Conservation (phyloP, 176 grass and related monocot species). For the Cenchrus fungigraminus region DNA sequence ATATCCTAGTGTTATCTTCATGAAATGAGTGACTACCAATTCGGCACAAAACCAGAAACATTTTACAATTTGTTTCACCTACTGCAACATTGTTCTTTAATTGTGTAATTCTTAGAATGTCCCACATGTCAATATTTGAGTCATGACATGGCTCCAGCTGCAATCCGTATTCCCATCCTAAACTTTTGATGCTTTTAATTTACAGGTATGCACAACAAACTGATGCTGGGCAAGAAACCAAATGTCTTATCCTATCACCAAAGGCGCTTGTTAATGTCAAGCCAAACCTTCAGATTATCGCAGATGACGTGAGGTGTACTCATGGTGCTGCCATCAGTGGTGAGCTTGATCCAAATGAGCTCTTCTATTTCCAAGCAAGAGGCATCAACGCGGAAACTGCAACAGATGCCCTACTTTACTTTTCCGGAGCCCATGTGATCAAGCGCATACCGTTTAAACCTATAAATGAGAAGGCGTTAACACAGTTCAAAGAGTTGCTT, state of each 20-base stretch:
- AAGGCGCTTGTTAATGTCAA: conserved; percentile 87
- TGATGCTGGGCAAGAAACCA: conserved; percentile 87
- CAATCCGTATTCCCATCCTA: not conserved
- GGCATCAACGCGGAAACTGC: conserved; percentile 73
- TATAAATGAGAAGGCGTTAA: conserved; percentile 52
- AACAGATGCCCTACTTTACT: conserved; percentile 77
- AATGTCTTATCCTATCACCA: conserved; percentile 81
- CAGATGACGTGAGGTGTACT: conserved; percentile 93
- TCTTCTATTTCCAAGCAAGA: conserved; percentile 87
- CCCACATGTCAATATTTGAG: not conserved
- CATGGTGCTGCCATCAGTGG: conserved; percentile 97
- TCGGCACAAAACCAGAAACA: not conserved
- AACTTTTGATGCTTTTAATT: conserved; percentile 18
- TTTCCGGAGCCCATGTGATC: conserved; percentile 84
- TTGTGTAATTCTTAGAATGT: not conserved
- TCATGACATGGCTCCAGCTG: not conserved
- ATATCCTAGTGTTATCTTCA: not conserved
- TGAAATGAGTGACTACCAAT: not conserved
- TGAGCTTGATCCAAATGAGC: conserved; percentile 75
- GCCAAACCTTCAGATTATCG: conserved; percentile 97
- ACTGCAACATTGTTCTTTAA: not conserved
- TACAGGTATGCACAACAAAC: conserved; percentile 79
- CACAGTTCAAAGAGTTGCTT: conserved; percentile 63
- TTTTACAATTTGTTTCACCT: not conserved
- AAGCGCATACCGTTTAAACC: conserved; percentile 72